phyloP scores from a whole-genome alignment of 1,284 basidiomycete species.

The Trichosporon sp. region DNA sequence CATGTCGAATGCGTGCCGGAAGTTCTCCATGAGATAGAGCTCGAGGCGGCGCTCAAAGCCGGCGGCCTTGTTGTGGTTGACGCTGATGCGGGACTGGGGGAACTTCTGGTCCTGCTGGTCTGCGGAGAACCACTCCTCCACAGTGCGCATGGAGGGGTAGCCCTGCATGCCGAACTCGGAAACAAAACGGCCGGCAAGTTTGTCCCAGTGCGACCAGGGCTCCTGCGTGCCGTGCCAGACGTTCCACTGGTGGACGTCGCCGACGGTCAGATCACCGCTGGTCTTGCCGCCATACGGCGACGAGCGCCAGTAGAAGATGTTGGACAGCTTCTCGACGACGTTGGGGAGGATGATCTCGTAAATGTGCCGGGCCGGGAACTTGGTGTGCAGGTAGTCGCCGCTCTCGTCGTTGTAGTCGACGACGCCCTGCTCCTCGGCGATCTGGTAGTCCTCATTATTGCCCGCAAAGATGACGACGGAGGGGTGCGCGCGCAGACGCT shows the following conservation, averaged over 20 bases:
- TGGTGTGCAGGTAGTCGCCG: slow-evolving; percentile 77
- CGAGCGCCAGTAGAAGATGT: slow-evolving; percentile 76
- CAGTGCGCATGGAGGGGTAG: slow-evolving; percentile 79
- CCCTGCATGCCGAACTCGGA: slow-evolving; percentile 63
- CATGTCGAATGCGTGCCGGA: slow-evolving; percentile 79
- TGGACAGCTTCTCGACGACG: slow-evolving; percentile 66
- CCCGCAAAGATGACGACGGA: slow-evolving; percentile 81
- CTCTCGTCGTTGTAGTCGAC: slow-evolving; percentile 78
- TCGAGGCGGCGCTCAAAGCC: slow-evolving; percentile 86
- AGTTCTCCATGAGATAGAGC: slow-evolving; percentile 86
- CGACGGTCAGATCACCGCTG: slow-evolving; percentile 72
- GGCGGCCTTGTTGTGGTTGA: slow-evolving; percentile 82
- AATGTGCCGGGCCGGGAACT: slow-evolving; percentile 82
- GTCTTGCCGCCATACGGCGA: slow-evolving; percentile 81
- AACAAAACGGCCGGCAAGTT: slow-evolving; percentile 78
- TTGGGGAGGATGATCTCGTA: slow-evolving; percentile 79
- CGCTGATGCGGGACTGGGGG: slow-evolving; percentile 80
- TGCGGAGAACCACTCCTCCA: slow-evolving; percentile 68
- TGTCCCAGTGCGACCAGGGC: slow-evolving; percentile 87
- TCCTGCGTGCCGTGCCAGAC: slow-evolving; percentile 85
- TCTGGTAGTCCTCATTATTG: slow-evolving; percentile 75
- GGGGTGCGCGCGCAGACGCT: slow-evolving; percentile 59
- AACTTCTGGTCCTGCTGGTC: slow-evolving; percentile 64
- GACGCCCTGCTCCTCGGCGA: slow-evolving; percentile 73
- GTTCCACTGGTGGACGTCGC: slow-evolving; percentile 89